A percentile compares a stretch with the other conserved stretches of the same genome.
phyloP scores from a whole-genome alignment of 768 basidiomycete species.

The Lactarius sp. region DNA sequence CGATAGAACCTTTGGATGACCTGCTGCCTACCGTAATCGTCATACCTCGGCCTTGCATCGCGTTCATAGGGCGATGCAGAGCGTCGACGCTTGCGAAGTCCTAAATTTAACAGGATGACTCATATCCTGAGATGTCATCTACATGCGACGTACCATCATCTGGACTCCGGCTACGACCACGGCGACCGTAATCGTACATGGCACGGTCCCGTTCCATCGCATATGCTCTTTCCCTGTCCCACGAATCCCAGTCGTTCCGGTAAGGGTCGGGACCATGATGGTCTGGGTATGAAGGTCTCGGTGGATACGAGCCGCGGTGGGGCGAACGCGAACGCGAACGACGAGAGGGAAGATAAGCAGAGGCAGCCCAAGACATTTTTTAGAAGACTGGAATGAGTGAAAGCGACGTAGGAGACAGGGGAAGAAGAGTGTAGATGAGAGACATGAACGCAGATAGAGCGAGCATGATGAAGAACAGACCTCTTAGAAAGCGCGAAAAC shows the following conservation, averaged over 20 bases:
- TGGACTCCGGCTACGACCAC: slow-evolving; percentile 76
- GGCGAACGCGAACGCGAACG: slow-evolving; percentile 85
- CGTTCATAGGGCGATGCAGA: slow-evolving; percentile 78
- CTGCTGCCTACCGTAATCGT: slow-evolving; percentile 65
- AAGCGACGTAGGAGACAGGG: slow-evolving; percentile 45
- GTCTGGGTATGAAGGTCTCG: slow-evolving; percentile 55
- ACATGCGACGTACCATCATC: slow-evolving; percentile 53
- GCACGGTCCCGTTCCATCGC: slow-evolving; percentile 66
- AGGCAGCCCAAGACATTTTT: slow-evolving; percentile 62
- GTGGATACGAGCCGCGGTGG: slow-evolving; percentile 45
- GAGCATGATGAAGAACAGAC: slow-evolving; percentile 93
- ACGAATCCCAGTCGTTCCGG: slow-evolving; percentile 62
- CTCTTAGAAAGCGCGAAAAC: slow-evolving; percentile 60
- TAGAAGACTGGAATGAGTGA: slow-evolving; percentile 45
- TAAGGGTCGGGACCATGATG: slow-evolving; percentile 53
- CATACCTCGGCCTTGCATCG: slow-evolving; percentile 76
- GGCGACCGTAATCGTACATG: slow-evolving; percentile 61
- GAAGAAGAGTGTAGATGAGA: slow-evolving; percentile 61
- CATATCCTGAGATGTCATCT: neutral
- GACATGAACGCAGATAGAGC: slow-evolving; percentile 67
- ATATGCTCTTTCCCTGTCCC: slow-evolving; percentile 70
- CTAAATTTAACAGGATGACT: slow-evolving; percentile 35
- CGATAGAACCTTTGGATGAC: slow-evolving; percentile 2
- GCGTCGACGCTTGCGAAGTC: slow-evolving; percentile 67
- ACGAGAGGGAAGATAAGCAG: slow-evolving; percentile 65